Evolutionary conservation across 2,329 filamentous ascomycete species (phyloP).

Genomic region (Fusarium nurragi): DNA sequence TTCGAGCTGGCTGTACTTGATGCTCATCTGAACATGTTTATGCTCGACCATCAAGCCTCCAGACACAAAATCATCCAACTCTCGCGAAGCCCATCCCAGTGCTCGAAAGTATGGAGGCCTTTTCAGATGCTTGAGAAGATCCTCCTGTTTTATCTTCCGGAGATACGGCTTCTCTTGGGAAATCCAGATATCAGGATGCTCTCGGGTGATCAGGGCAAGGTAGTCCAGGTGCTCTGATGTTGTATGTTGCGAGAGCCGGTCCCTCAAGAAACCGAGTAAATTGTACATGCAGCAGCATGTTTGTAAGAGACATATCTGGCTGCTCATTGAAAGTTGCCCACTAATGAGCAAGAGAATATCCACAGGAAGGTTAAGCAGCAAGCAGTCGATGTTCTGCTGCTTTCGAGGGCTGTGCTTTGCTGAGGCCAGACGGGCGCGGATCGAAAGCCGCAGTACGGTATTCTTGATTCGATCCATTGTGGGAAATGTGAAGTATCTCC

Average conservation of each 20-base stretch:
- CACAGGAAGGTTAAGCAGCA: not conserved
- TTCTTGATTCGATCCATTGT: not conserved
- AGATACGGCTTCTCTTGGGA: not conserved
- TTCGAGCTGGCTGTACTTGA: conserved; percentile 9
- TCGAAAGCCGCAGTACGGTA: fast-evolving
- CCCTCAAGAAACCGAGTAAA: not conserved
- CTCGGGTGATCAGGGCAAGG: not conserved
- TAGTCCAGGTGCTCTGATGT: not conserved
- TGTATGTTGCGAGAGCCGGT: fast-evolving
- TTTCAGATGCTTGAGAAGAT: not conserved
- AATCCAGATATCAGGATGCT: conserved; percentile 11
- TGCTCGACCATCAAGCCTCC: not conserved
- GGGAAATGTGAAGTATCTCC: not conserved
- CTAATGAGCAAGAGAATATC: not conserved
- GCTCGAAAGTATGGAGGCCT: not conserved
- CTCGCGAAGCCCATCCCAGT: not conserved
- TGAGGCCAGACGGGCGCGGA: too few relatives aligned
- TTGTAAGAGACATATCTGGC: not conserved
- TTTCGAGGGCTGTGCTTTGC: not conserved
- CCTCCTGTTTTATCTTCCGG: not conserved
- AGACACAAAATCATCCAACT: fast-evolving
- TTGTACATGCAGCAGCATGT: not conserved
- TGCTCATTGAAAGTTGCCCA: not conserved
- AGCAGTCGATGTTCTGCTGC: not conserved
- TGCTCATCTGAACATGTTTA: conserved; percentile 3